Conservation (phyloP, 1,284 basidiomycete species). For the Microbotryomycetes sp. region DNA sequence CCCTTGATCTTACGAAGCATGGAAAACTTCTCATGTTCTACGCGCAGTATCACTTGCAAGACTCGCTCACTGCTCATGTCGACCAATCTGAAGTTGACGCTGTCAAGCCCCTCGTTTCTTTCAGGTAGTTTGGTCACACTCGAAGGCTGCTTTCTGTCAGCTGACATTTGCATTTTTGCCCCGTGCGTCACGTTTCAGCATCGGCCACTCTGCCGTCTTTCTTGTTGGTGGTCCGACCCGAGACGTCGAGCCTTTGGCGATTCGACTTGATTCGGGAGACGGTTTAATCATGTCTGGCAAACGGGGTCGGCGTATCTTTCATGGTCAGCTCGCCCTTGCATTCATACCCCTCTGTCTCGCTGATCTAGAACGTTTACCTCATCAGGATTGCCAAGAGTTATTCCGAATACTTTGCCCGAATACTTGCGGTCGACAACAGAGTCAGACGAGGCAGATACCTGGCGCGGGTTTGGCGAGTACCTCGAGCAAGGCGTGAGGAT, state of each 20-base stretch:
- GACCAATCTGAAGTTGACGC: conserved; percentile 81
- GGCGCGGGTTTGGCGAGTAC: conserved; percentile 55
- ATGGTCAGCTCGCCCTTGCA: conserved; percentile 51
- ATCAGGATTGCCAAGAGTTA: conserved; percentile 61
- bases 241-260: conserved; percentile 63
- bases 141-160: too few relatives aligned
- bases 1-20: conserved; percentile 67
- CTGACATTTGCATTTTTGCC: too few relatives aligned
- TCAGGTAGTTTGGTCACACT: too few relatives aligned
- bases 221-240: conserved; percentile 76
- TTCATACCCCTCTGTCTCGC: background rate
- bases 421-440: conserved; percentile 10
- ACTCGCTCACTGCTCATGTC: conserved; percentile 87
- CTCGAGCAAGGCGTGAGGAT: conserved; percentile 60
- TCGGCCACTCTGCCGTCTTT: conserved; percentile 78
- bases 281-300: conserved; percentile 82
- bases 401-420: conserved; percentile 64
- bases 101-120: conserved; percentile 78
- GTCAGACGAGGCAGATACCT: conserved; percentile 30
- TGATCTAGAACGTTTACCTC: background rate
- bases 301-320: conserved; percentile 67
- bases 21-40: too few relatives aligned
- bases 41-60: conserved; percentile 44
- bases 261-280: conserved; percentile 79
- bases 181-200: too few relatives aligned